Base-by-base conservation (phyloP, 176 grass and related monocot genomes). In the Ensete glaucum region DNA sequence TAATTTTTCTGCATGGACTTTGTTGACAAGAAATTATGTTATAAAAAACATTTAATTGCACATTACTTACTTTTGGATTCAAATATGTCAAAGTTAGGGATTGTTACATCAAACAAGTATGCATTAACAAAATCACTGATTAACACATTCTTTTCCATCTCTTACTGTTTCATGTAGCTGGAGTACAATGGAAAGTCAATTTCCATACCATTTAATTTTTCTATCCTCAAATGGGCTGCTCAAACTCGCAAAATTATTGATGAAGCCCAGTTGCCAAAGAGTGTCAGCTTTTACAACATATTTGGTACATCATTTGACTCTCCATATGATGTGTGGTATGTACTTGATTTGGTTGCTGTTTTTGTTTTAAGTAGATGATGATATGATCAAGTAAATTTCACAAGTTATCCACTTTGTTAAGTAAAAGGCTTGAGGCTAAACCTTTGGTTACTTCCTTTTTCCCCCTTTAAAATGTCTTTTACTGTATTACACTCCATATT, bases 271-370 rank as follows among this genome's bases (percentile, higher is more conserved):
- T 78, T 97, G 64, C 90, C 94, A 75, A 82, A 81, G 67, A 78
- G 80, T 9, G 90, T 97, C 62, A 87, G 80, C 27, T 97, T 97
- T 72, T 93, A 93, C 71, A 97, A 77, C 57, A 88, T 97, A 88
- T 89, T 83, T 21, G 90, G 90, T 25, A 81, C 69, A 48, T 90
- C 89, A 73, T 88, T 88, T 22, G 88, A 97, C 11, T 90, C 85
- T 78, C 88, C 90, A 25, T 93, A 73, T 78, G 78, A 93, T 85
- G 86, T 97, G 70, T 90, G 94, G 94, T 97, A 87, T 86, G 92
- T 51, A 67, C 78, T 52, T 64, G 24, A 8, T 9, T 71, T 11
- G n/a, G n/a, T 60, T 50, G 29, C 16, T 67, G 13, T 34, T 8
- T 29, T 34, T 67, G 14, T 67, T 29, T 67, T 67, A 5, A 34